Conservation (phyloP, 306 rosid species). For the Coriaria nepalensis region DNA sequence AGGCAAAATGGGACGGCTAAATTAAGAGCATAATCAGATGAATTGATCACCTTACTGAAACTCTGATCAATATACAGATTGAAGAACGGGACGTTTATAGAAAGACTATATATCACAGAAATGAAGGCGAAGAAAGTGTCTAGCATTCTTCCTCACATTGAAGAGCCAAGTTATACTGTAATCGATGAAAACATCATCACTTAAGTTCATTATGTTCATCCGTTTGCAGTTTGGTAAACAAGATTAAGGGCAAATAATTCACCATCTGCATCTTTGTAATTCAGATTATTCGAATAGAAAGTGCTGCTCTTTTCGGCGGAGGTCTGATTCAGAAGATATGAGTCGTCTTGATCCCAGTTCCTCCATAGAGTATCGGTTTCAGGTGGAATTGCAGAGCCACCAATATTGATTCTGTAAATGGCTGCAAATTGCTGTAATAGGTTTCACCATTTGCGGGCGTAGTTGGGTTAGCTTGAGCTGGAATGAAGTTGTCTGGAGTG, state of each 20-base stretch:
- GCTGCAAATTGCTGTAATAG: background rate
- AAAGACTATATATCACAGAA: constrained; percentile 10
- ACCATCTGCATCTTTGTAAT: background rate
- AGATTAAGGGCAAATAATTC: background rate
- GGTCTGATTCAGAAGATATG: background rate
- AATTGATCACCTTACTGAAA: background rate
- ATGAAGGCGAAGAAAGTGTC: constrained; percentile 25
- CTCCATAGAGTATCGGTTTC: constrained; percentile 6
- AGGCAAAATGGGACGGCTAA: constrained; percentile 1
- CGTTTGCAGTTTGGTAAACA: constrained; percentile 20
- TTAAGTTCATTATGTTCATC: background rate
- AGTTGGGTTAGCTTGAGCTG: background rate
- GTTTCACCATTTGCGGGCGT: constrained; percentile 1
- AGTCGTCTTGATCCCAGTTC: constrained; percentile 15
- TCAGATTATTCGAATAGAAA: accelerated
- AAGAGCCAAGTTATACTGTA: constrained; percentile 23
- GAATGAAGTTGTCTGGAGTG: constrained; percentile 12
- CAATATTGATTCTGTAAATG: constrained; percentile 33
- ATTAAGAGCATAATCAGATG: accelerated
- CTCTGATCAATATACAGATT: constrained; percentile 9
- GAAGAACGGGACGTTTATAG: background rate
- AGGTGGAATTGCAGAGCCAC: background rate
- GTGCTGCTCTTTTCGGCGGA: background rate
- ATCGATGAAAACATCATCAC: accelerated
- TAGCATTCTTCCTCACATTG: background rate